phyloP scores from a whole-genome alignment of 75 land plant species.

The Pinus albicaulis region DNA sequence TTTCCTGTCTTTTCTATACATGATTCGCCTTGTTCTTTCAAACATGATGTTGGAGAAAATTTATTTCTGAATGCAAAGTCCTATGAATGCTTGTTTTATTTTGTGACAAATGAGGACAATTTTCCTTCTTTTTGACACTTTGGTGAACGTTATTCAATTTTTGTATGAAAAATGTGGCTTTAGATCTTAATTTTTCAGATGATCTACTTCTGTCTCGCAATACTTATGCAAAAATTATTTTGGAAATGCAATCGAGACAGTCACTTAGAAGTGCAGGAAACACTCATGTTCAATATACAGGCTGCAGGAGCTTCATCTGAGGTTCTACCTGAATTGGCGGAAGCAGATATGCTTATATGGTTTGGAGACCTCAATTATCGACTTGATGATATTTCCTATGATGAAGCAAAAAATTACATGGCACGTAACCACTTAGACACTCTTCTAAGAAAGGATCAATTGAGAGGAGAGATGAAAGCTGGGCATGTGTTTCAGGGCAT shows the following conservation, averaged over 20 bases:
- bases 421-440: constrained; percentile 69
- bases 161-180: neutral
- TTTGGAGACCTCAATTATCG: constrained; percentile 96
- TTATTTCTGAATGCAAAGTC: neutral
- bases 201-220: neutral
- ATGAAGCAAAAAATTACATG: constrained; percentile 77
- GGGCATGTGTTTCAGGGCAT: constrained; percentile 94
- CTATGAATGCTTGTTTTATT: neutral
- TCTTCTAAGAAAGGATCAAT: constrained; percentile 83
- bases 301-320: constrained; percentile 13
- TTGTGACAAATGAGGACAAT: neutral
- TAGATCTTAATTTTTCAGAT: neutral
- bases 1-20: neutral
- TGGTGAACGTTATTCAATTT: neutral
- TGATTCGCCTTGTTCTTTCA: neutral
- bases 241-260: neutral
- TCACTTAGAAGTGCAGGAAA: constrained; percentile 6
- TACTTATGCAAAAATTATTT: neutral
- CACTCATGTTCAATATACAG: constrained; percentile 15
- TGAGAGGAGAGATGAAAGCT: constrained; percentile 81
- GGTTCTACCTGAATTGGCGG: constrained; percentile 70
- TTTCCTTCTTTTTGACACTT: too few relatives aligned
- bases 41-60: neutral
- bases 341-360: constrained; percentile 90
- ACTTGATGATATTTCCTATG: constrained; percentile 76